These are phyloP conservation scores for Pyrenophora tritici-repentis DNA, from an alignment of 2,329 filamentous ascomycete genomes.

Conservation along the genomic window DNA sequence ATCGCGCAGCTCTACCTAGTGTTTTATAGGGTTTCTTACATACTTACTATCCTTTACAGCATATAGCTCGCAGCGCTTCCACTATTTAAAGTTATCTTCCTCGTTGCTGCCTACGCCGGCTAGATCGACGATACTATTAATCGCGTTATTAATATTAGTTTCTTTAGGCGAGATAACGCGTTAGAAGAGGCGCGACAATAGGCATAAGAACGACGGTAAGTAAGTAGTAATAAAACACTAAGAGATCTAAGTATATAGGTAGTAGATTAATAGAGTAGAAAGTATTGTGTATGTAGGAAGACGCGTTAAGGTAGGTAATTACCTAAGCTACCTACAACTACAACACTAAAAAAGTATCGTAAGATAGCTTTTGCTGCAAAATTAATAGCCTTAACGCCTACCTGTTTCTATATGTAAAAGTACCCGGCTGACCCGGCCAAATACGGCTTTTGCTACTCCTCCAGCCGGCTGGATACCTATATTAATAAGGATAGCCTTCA, in stretches of 20 bases:
- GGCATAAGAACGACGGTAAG: background rate
- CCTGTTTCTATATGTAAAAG: background rate
- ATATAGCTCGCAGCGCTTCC: background rate
- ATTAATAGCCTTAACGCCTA: background rate
- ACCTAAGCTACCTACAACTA: no score
- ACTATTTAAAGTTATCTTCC: background rate
- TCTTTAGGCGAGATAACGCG: background rate
- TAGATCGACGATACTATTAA: background rate
- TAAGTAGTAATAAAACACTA: no score
- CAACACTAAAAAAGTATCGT: conserved; percentile 5
- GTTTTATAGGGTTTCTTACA: no score
- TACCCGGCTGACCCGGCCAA: background rate
- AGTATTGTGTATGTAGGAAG: no score
- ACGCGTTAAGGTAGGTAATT: no score
- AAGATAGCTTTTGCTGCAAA: conserved; percentile 5
- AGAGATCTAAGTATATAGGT: background rate
- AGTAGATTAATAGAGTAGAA: background rate
- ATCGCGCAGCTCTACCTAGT: background rate
- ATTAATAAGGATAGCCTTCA: background rate
- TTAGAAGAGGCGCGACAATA: background rate
- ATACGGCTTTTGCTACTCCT: background rate
- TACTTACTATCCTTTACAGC: background rate
- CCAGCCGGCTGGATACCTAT: background rate
- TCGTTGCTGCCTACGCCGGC: background rate
- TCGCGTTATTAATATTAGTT: background rate